A percentile compares a stretch with the other conserved stretches of the same genome.
These are phyloP conservation scores for Tricholoma matsutake DNA, from an alignment of 768 basidiomycete species.

Conservation along the genomic window DNA sequence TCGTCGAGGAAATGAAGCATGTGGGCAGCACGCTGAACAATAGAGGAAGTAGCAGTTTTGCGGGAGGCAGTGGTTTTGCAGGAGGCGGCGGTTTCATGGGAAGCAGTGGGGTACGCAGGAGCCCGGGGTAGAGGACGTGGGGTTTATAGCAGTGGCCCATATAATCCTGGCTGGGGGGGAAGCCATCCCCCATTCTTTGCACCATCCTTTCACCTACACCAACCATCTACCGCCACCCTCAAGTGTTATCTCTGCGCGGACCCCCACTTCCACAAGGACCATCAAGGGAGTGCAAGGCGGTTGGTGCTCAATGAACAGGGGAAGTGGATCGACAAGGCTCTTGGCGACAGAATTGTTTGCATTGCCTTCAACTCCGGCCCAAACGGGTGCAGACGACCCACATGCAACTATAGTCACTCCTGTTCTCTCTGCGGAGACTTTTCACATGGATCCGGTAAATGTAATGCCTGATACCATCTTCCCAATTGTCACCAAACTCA, in stretches of 20 bases:
- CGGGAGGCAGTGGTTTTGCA: too few relatives aligned
- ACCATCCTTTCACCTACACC: neutral
- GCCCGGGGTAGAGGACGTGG: neutral
- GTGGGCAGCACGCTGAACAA: too few relatives aligned
- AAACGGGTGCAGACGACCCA: neutral
- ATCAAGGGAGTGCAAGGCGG: too few relatives aligned
- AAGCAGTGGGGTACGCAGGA: neutral
- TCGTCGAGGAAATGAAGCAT: neutral
- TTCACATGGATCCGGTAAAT: conserved; percentile 10
- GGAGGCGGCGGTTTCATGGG: too few relatives aligned
- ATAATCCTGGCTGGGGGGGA: neutral
- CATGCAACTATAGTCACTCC: conserved; percentile 7
- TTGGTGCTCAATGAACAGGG: too few relatives aligned
- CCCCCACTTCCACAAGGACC: too few relatives aligned
- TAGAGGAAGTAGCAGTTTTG: too few relatives aligned
- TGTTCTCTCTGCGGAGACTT: conserved; percentile 15
- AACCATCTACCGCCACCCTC: too few relatives aligned
- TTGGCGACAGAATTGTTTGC: neutral
- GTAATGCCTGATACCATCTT: conserved; percentile 4
- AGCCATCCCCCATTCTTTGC: neutral
- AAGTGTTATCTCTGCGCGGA: too few relatives aligned
- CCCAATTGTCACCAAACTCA: conserved; percentile 16
- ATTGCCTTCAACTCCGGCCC: neutral
- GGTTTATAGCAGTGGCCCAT: neutral
- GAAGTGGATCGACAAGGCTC: too few relatives aligned